Percentiles rank a stretch among this genome's conserved stretches.
Evolutionary conservation across 257 asterid genomes (phyloP).

Genomic region (Solanum chiquidenum): DNA sequence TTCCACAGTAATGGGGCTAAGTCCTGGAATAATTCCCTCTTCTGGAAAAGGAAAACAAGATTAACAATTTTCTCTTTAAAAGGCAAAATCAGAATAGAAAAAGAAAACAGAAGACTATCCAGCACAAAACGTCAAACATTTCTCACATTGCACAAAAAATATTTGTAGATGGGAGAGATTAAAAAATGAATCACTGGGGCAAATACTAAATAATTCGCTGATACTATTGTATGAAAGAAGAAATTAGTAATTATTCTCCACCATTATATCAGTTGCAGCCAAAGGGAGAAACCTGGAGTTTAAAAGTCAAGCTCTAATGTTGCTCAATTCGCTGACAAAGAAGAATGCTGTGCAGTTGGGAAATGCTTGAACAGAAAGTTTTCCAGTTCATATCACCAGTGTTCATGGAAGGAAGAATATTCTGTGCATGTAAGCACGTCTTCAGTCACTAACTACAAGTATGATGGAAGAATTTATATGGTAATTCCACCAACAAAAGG

Average conservation of each 20-base stretch:
- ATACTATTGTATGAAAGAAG: not conserved
- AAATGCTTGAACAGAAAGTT: not conserved
- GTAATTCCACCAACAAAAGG: not conserved
- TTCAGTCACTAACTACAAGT: not conserved
- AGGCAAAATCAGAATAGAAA: not conserved
- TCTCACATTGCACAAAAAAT: not conserved
- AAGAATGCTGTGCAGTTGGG: not conserved
- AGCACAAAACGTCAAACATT: not conserved
- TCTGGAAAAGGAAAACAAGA: constrained; percentile 31
- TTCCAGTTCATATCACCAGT: not conserved
- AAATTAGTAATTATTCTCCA: not conserved
- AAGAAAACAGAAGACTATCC: not conserved
- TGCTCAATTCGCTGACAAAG: not conserved
- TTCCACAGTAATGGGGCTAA: constrained; percentile 94
- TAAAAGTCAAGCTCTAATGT: not conserved
- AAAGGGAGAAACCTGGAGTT: not conserved
- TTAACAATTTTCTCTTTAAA: not conserved
- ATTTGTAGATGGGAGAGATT: not conserved
- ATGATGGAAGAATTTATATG: not conserved
- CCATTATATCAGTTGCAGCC: not conserved
- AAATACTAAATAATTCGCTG: not conserved
- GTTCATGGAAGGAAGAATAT: not conserved
- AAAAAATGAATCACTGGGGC: not conserved
- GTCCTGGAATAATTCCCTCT: constrained; percentile 82
- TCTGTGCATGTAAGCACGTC: not conserved